Percentiles rank a stretch among this genome's conserved stretches.
phyloP scores from a whole-genome alignment of 2,329 filamentous ascomycete genomes.

The Paramyrothecium roridum region DNA sequence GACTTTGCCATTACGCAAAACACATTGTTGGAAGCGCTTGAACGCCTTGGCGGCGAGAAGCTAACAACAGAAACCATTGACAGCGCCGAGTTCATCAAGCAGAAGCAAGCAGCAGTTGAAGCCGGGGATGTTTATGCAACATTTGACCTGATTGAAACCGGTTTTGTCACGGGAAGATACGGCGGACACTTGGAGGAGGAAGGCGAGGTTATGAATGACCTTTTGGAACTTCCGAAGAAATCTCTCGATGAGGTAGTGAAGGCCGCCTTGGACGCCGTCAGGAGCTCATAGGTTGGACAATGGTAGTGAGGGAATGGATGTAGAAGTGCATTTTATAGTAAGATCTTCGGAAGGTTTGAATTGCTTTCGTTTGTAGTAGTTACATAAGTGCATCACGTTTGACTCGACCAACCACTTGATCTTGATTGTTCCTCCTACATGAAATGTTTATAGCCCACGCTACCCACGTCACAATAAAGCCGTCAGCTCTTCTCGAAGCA shows the following conservation, averaged over 20 bases:
- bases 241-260: slow-evolving; percentile 8
- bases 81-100: slow-evolving; percentile 17
- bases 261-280: slow-evolving; percentile 6
- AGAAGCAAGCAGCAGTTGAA: slow-evolving; percentile 20
- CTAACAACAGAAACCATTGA: slow-evolving; percentile 21
- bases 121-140: slow-evolving; percentile 19
- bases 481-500: too few relatives aligned
- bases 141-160: slow-evolving; percentile 25
- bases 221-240: slow-evolving; percentile 19
- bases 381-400: too few relatives aligned
- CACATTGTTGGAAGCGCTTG: slow-evolving; percentile 40
- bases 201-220: slow-evolving; percentile 25
- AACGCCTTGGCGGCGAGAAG: slow-evolving; percentile 45
- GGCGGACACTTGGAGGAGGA: slow-evolving; percentile 28
- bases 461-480: too few relatives aligned
- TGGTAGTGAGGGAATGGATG: neutral
- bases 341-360: too few relatives aligned
- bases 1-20: slow-evolving; percentile 28
- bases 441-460: too few relatives aligned
- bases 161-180: slow-evolving; percentile 25
- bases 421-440: too few relatives aligned
- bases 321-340: neutral
- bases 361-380: too few relatives aligned
- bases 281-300: neutral
- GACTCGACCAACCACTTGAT: too few relatives aligned